Base-by-base conservation (phyloP, 768 basidiomycete species). In the Stropharia rugosoannulata region DNA sequence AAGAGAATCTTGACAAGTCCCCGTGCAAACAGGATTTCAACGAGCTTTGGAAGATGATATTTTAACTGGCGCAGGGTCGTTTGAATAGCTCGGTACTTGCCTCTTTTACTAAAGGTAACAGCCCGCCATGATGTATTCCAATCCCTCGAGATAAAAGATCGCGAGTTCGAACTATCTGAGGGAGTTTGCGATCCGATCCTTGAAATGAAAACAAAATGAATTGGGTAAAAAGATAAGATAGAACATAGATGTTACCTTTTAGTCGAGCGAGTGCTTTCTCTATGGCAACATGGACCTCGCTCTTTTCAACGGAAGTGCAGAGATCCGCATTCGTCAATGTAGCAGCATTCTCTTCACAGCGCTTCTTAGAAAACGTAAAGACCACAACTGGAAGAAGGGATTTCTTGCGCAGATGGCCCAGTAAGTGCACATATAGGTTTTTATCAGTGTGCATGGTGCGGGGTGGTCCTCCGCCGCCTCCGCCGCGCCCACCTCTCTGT, bases 31-130 rank as follows among this genome's bases (percentile, higher is more conserved):
- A 99, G 78, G 40, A 98, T 89, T 70, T 99, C 97, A 7, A 98
- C 95, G 18, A 98, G 86, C 91, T 97, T 56, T 60, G 43, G 9
- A 15, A 12, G 4, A 56, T 5, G 49, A 15, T 64, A 12, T 63
- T 52, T 61, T 47, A 35, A 29, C 16, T 37, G 55, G 19, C 58
- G 42, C 47, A 37, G 6, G 19, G 38, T n/a, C 1, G 48, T 42
- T n/a, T 19, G 15, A 38, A 12, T 7, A 44, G 5, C 6, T 45
- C 15, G 35, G 4, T 10, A 59, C 77, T 29, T 46, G 93, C 95
- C 79, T 96, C 97, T 79, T 99, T 99, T 52, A 99, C 93, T 35
- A 99, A 89, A 5, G 97, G 97, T 8, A 99, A 73, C 13, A 99
- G 78, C 3, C 97, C 97, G 42, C 97, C 97, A 63, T 99, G 97